Conservation (phyloP, 176 grass and related monocot genomes). For the Saccharum spontaneum region DNA sequence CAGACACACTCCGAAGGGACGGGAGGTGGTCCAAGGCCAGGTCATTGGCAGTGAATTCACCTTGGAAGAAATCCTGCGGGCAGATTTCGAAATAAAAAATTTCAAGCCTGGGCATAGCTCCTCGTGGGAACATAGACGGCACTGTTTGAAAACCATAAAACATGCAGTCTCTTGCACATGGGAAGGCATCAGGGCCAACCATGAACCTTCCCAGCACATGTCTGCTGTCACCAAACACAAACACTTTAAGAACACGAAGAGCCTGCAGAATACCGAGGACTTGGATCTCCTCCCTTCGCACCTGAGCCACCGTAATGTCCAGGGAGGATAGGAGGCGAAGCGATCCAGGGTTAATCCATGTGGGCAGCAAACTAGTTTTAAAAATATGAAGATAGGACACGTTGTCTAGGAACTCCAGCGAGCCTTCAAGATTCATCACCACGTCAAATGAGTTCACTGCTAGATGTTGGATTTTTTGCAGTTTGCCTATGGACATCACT, state of each 20-base stretch:
- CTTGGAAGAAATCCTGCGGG: too few species aligned
- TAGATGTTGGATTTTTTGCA: neutral
- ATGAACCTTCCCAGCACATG: neutral
- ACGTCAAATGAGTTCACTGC: fast-evolving
- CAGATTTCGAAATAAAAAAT: too few species aligned
- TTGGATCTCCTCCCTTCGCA: neutral
- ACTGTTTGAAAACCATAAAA: neutral
- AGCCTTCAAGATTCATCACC: neutral
- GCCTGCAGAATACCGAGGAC: neutral
- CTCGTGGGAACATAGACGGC: neutral
- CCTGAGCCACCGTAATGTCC: fast-evolving
- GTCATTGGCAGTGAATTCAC: too few species aligned
- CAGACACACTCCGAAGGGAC: too few species aligned
- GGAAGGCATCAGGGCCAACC: neutral
- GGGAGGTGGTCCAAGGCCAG: too few species aligned
- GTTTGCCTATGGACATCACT: neutral
- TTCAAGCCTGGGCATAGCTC: neutral
- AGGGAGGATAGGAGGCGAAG: neutral
- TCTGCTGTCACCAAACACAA: fast-evolving
- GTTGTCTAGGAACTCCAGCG: neutral
- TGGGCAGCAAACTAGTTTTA: fast-evolving
- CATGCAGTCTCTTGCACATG: neutral
- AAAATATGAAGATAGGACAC: neutral
- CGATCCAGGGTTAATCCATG: neutral
- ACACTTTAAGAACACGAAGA: neutral